Evolutionary conservation across 345 rosid genomes (phyloP), one percentile per base, ranked within the genome.

Genomic region (Orychophragmus violaceus): DNA sequence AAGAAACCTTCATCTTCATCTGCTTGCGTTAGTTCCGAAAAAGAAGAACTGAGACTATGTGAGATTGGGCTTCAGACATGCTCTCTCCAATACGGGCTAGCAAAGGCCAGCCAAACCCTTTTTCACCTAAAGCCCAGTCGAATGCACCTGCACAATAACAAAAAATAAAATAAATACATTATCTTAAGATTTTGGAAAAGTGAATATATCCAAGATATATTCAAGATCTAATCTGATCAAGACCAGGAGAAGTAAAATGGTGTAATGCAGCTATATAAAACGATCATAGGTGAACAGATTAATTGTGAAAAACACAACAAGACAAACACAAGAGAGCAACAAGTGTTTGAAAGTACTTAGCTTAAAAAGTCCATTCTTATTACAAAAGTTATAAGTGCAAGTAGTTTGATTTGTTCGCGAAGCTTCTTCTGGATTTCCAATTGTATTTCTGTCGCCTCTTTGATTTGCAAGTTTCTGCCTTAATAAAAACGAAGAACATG

Each of bases 31-130:
- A 44, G 29, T 13, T 10, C 54, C 1, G 95, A 84, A 25, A 81
- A 42, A 14, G 86, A 75, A 33, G 89, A 75, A 64, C 81, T 74
- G 1, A 81, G 61, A 70, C 81, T 81, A 48, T 86, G 79, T 4
- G 24, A 87, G 85, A 54, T 90, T 84, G 13, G 83, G 77, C 71
- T 78, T 87, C 8, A 84, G 81, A 14, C 77, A 78, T 42, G 85
- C 87, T 48, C 77, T 66, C 16, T 81, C 84, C 30, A 78, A n/a
- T n/a, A n/a, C n/a, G n/a, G 71, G 10, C 3, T 9, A 4, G 13
- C 9, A 33, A 80, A 70, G 56, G 32, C 87, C 87, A 8, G 35
- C 8, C 11, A 30, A 3, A 30, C 11, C 8, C n/a, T 37, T 13
- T 3, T 13, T 37, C 17, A 17, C 1, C n/a, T 16, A 37, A 6